A percentile compares a stretch with the other conserved stretches of the same genome.
Evolutionary conservation across 2,329 filamentous ascomycete species (phyloP).

Genomic region (Epichloe sp.): DNA sequence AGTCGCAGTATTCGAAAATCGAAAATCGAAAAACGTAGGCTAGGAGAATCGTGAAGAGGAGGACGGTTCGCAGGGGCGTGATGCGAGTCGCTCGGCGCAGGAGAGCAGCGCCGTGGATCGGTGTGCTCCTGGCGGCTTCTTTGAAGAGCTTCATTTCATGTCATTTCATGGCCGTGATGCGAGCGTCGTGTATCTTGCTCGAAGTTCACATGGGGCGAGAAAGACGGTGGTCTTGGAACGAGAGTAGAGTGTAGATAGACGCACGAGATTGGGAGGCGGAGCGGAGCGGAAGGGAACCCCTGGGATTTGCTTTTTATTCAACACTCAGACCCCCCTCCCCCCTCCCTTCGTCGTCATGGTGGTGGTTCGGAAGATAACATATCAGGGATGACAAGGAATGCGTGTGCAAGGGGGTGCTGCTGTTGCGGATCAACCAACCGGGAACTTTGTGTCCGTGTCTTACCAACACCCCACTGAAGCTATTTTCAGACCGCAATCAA

Average conservation of each 20-base stretch:
- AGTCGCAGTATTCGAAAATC: constrained; percentile 2
- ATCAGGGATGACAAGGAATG: not conserved
- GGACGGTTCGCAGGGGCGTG: not conserved
- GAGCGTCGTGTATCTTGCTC: not conserved
- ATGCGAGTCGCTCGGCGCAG: not conserved
- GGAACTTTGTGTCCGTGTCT: not conserved
- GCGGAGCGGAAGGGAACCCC: not conserved
- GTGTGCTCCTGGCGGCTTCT: not conserved
- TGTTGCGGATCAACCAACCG: too few species aligned
- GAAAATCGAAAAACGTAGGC: not conserved
- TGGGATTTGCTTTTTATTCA: not conserved
- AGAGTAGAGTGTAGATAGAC: not conserved
- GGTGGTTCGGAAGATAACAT: not conserved
- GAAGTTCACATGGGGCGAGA: not conserved
- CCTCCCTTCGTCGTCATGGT: not conserved
- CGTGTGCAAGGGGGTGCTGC: not conserved
- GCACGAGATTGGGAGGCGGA: too few species aligned
- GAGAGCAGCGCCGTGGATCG: not conserved
- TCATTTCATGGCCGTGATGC: not conserved
- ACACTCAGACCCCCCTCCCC: not conserved
- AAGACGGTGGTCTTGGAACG: not conserved
- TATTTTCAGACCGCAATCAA: too few species aligned
- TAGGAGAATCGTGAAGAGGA: not conserved
- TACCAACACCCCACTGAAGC: too few species aligned
- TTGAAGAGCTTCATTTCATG: constrained; percentile 2